Percentiles rank a stretch among this genome's conserved stretches.
Conservation (phyloP, 2,329 filamentous ascomycete species). For the Chaetomium strumarium region DNA sequence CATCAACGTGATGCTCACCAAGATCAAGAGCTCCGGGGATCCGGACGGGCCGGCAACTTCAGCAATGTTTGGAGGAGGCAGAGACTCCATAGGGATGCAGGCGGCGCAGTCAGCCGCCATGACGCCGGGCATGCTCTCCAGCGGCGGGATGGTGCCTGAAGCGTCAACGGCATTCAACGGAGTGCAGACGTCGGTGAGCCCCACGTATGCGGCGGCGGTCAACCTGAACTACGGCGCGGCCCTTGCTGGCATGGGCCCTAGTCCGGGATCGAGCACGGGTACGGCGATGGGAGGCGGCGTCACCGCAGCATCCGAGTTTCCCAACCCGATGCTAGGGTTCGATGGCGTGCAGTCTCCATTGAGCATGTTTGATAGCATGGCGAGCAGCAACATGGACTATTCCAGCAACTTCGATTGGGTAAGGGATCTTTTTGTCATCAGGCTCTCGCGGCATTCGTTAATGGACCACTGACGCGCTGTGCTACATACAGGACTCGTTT, state of each 20-base stretch:
- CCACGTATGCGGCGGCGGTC: slow-evolving; percentile 39
- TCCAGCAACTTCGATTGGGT: slow-evolving; percentile 55
- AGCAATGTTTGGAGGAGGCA: slow-evolving; percentile 12
- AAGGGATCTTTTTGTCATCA: slow-evolving; percentile 12
- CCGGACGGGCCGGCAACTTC: slow-evolving; percentile 16
- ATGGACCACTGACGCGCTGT: slow-evolving; percentile 19
- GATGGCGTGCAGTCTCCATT: slow-evolving; percentile 41
- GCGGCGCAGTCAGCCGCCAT: slow-evolving; percentile 38
- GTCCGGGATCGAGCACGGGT: neutral
- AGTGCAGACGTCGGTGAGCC: slow-evolving; percentile 36
- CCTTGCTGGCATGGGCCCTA: neutral
- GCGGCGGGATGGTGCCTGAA: slow-evolving; percentile 32
- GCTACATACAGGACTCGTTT: slow-evolving; percentile 42
- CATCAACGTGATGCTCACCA: slow-evolving; percentile 77
- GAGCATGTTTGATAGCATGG: slow-evolving; percentile 46
- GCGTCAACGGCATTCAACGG: slow-evolving; percentile 26
- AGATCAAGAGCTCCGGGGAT: slow-evolving; percentile 53
- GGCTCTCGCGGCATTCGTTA: neutral
- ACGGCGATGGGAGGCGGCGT: slow-evolving; percentile 21
- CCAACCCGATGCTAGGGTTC: slow-evolving; percentile 30
- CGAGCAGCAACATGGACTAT: slow-evolving; percentile 39
- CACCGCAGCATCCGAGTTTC: slow-evolving; percentile 34
- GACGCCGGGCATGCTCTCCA: slow-evolving; percentile 39
- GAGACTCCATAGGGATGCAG: slow-evolving; percentile 26
- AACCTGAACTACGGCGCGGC: slow-evolving; percentile 33